phyloP scores from a whole-genome alignment of 768 basidiomycete genomes.

The Dendrothele bispora region DNA sequence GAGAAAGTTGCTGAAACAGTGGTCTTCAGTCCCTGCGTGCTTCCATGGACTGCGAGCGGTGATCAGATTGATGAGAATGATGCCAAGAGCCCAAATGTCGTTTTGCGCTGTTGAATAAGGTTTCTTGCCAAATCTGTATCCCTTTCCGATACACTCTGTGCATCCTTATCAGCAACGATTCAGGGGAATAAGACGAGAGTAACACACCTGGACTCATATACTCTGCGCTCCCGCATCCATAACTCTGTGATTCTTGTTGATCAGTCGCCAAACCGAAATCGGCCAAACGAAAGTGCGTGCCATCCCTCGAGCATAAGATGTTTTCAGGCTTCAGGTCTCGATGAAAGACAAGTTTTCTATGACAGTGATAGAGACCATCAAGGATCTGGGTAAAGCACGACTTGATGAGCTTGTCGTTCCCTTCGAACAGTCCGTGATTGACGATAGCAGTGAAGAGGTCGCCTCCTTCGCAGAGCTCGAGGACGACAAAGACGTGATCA shows the following conservation, averaged over 20 bases:
- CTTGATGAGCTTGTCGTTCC: slow-evolving; percentile 63
- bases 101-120: slow-evolving; percentile 18
- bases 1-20: slow-evolving; percentile 47
- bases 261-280: slow-evolving; percentile 77
- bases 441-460: slow-evolving; percentile 75
- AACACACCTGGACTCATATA: slow-evolving; percentile 72
- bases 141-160: slow-evolving; percentile 4
- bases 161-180: neutral
- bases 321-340: slow-evolving; percentile 89
- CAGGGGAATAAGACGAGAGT: neutral
- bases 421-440: slow-evolving; percentile 48
- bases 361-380: slow-evolving; percentile 76
- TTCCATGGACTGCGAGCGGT: slow-evolving; percentile 56
- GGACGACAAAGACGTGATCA: slow-evolving; percentile 65
- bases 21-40: slow-evolving; percentile 49
- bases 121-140: neutral
- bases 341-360: slow-evolving; percentile 70
- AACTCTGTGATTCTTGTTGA: slow-evolving; percentile 41
- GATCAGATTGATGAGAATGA: slow-evolving; percentile 61
- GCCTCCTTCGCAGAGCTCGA: slow-evolving; percentile 53
- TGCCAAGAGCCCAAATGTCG: slow-evolving; percentile 49
- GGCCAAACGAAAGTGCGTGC: slow-evolving; percentile 56
- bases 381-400: slow-evolving; percentile 72
- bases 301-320: slow-evolving; percentile 57
- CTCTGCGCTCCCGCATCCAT: slow-evolving; percentile 56